phyloP scores from a whole-genome alignment of 768 basidiomycete genomes.

The Kwoniella botswanensis region DNA sequence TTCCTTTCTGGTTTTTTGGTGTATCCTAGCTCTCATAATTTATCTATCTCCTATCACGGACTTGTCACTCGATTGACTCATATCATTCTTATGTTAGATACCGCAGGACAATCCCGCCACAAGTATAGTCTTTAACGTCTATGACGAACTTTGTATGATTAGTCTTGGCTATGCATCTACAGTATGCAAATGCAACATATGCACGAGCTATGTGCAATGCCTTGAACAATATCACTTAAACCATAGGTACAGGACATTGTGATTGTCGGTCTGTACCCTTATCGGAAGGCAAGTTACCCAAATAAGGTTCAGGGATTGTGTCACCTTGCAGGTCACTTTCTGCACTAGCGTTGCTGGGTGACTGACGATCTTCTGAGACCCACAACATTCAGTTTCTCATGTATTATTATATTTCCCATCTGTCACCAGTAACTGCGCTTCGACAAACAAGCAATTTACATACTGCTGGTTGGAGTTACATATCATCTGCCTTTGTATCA shows the following conservation, averaged over 20 bases:
- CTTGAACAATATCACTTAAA: too few species aligned
- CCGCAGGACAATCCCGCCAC: not conserved
- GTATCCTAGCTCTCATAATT: constrained; percentile 18
- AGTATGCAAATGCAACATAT: not conserved
- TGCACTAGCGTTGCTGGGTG: not conserved
- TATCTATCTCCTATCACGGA: not conserved
- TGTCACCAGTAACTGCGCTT: not conserved
- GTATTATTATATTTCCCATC: not conserved
- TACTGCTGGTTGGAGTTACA: too few species aligned
- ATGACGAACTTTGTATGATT: constrained; percentile 15
- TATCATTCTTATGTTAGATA: not conserved
- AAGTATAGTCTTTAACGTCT: not conserved
- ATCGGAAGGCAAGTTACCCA: not conserved
- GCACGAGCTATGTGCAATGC: not conserved
- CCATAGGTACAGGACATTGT: too few species aligned
- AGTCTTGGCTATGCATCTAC: constrained; percentile 1
- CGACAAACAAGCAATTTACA: not conserved
- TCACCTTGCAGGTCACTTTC: not conserved
- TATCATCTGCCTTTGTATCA: too few species aligned
- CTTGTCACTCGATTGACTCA: constrained; percentile 1
- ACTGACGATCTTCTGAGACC: not conserved
- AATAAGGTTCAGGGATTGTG: not conserved
- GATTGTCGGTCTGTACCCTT: not conserved
- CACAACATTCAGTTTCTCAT: not conserved
- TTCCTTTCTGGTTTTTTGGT: constrained; percentile 18